These are phyloP conservation scores for Trichoderma arundinaceum DNA, from an alignment of 2,329 filamentous ascomycete genomes.

Conservation along the genomic window DNA sequence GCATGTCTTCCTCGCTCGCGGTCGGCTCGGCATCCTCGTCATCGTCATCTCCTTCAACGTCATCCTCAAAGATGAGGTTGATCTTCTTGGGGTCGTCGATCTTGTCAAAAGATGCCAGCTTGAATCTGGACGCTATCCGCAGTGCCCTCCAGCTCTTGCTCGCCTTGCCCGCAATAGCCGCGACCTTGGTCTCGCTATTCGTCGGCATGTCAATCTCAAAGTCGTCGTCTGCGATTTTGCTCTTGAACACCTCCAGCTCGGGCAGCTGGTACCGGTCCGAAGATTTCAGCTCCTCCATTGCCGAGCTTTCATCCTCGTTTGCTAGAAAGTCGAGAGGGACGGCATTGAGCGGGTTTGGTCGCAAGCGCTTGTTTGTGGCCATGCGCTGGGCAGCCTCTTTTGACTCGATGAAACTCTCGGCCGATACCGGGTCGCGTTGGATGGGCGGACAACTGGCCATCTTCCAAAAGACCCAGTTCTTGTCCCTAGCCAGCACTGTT, in stretches of 20 bases:
- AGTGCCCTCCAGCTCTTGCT: slow-evolving; percentile 92
- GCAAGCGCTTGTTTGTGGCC: slow-evolving; percentile 73
- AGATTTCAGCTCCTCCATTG: slow-evolving; percentile 73
- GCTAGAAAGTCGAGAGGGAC: slow-evolving; percentile 80
- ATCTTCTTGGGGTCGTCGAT: slow-evolving; percentile 82
- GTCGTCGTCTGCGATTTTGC: slow-evolving; percentile 77
- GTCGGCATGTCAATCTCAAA: slow-evolving; percentile 85
- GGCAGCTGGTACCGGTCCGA: slow-evolving; percentile 70
- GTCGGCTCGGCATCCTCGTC: slow-evolving; percentile 45
- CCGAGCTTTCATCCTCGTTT: slow-evolving; percentile 63
- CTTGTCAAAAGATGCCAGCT: slow-evolving; percentile 81
- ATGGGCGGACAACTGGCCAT: slow-evolving; percentile 91
- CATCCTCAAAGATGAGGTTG: slow-evolving; percentile 60
- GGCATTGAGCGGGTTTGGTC: slow-evolving; percentile 71
- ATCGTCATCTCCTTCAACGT: slow-evolving; percentile 47
- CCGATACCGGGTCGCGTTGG: slow-evolving; percentile 72
- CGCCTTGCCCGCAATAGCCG: slow-evolving; percentile 71
- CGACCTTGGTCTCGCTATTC: slow-evolving; percentile 61
- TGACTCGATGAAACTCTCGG: slow-evolving; percentile 71
- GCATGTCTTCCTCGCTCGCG: slow-evolving; percentile 47
- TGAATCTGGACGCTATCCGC: slow-evolving; percentile 75
- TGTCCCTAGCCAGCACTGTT: slow-evolving; percentile 91
- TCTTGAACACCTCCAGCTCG: slow-evolving; percentile 70
- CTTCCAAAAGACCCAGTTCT: slow-evolving; percentile 99
- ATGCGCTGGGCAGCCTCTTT: slow-evolving; percentile 68